Conservation (phyloP, 495 filamentous ascomycete species). For the Daldinia caldariorum region DNA sequence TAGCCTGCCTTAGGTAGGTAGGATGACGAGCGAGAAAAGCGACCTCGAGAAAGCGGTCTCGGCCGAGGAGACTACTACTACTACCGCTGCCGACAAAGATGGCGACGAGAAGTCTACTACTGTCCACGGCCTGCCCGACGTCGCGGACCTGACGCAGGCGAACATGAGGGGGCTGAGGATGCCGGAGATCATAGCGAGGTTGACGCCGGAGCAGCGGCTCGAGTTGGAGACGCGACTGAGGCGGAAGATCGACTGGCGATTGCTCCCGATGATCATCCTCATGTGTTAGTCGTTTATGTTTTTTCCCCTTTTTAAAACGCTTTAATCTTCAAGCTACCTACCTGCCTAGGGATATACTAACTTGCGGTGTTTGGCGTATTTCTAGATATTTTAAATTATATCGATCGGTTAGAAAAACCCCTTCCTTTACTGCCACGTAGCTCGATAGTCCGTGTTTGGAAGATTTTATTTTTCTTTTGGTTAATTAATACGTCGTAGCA, state of each 20-base stretch:
- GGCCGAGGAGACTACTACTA: conserved; percentile 27
- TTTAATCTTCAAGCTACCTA: not conserved
- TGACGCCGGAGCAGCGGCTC: conserved; percentile 61
- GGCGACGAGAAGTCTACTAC: conserved; percentile 5
- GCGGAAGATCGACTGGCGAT: conserved; percentile 70
- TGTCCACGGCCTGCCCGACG: conserved; percentile 22
- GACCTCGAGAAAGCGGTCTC: conserved; percentile 27
- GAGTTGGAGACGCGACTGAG: conserved; percentile 60
- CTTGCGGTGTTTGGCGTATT: conserved; percentile 26
- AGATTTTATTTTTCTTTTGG: too few species aligned
- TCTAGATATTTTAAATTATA: conserved; percentile 81
- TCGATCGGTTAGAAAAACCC: conserved; percentile 73
- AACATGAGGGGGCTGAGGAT: conserved; percentile 50
- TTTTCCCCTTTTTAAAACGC: not conserved
- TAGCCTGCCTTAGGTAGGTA: not conserved
- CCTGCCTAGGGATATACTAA: conserved; percentile 23
- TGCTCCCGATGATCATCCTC: conserved; percentile 71
- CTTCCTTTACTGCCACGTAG: too few species aligned
- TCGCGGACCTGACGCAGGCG: conserved; percentile 41
- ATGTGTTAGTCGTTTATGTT: conserved; percentile 55
- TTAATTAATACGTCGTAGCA: conserved; percentile 48
- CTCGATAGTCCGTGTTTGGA: too few species aligned
- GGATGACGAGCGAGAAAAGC: conserved; percentile 37
- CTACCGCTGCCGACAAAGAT: conserved; percentile 27
- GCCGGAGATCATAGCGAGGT: conserved; percentile 61